Conservation (phyloP, 2,329 filamentous ascomycete genomes). For the Microsporum canis region DNA sequence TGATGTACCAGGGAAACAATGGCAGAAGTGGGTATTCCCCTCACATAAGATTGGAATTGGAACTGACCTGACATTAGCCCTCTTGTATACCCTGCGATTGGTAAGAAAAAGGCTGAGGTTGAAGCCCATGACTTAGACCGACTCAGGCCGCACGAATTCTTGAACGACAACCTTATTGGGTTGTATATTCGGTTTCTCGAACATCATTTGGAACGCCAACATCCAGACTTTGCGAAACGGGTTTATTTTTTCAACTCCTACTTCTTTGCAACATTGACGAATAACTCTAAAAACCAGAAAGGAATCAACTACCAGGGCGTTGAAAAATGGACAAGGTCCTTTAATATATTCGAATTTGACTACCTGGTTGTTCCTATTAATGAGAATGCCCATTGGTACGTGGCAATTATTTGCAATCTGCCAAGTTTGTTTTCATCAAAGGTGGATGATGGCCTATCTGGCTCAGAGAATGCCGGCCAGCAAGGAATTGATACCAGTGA, state of each 20-base stretch:
- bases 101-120: conserved; percentile 38
- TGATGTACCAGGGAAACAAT: neutral
- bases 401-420: conserved; percentile 89
- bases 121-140: conserved; percentile 45
- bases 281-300: conserved; percentile 40
- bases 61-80: conserved; percentile 20
- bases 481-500: neutral
- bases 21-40: neutral
- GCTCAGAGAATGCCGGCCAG: neutral
- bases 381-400: conserved; percentile 78
- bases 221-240: conserved; percentile 47
- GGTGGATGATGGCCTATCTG: neutral
- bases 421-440: conserved; percentile 33
- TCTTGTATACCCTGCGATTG: conserved; percentile 35
- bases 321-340: conserved; percentile 72
- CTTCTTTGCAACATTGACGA: conserved; percentile 71
- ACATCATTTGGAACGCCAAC: conserved; percentile 44
- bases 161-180: conserved; percentile 86
- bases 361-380: conserved; percentile 91
- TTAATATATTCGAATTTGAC: conserved; percentile 75
- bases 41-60: neutral
- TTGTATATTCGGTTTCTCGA: conserved; percentile 76
- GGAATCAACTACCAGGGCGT: conserved; percentile 75
- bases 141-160: conserved; percentile 70
- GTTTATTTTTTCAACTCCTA: conserved; percentile 89